phyloP scores from a whole-genome alignment of 805 yeast genomes.

The Cyberlindnera samutprakarnensis region DNA sequence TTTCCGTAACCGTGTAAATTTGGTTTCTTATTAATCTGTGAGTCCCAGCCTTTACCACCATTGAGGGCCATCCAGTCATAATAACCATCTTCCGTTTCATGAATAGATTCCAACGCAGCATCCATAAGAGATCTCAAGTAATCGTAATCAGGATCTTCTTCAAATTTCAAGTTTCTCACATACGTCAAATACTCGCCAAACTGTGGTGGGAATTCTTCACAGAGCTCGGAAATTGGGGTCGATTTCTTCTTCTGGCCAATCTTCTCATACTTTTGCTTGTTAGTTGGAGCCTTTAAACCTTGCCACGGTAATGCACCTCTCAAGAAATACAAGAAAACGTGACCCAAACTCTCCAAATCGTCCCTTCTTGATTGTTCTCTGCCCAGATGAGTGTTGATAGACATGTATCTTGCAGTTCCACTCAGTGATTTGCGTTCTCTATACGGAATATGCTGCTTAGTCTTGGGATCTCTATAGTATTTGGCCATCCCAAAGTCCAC shows the following conservation, averaged over 20 bases:
- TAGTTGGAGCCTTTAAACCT: conserved; percentile 96
- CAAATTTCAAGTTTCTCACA: conserved; percentile 85
- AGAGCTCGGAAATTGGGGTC: conserved; percentile 77
- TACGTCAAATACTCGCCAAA: conserved; percentile 86
- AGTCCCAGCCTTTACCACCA: conserved; percentile 95
- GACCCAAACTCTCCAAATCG: conserved; percentile 93
- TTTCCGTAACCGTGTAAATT: conserved; percentile 95
- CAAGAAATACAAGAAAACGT: conserved; percentile 90
- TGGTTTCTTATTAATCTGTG: conserved; percentile 81
- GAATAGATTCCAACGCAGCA: conserved; percentile 66
- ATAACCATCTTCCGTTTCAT: conserved; percentile 73
- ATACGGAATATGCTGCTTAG: conserved; percentile 93
- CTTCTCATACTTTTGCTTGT: conserved; percentile 94
- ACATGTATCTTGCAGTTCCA: conserved; percentile 99
- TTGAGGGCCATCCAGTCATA: conserved; percentile 98
- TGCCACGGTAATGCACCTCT: conserved; percentile 98
- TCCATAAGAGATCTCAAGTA: conserved; percentile 73
- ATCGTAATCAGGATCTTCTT: conserved; percentile 91
- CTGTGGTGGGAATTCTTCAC: conserved; percentile 69
- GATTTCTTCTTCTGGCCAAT: conserved; percentile 94
- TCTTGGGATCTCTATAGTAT: conserved; percentile 93
- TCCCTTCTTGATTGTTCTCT: conserved; percentile 96
- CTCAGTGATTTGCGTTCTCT: conserved; percentile 92
- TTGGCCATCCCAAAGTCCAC: conserved; percentile 99
- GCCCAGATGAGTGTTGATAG: conserved; percentile 94